A percentile compares a stretch with the other conserved stretches of the same genome.
phyloP scores from a whole-genome alignment of 1,284 basidiomycete genomes.

The Mycena citricolor region DNA sequence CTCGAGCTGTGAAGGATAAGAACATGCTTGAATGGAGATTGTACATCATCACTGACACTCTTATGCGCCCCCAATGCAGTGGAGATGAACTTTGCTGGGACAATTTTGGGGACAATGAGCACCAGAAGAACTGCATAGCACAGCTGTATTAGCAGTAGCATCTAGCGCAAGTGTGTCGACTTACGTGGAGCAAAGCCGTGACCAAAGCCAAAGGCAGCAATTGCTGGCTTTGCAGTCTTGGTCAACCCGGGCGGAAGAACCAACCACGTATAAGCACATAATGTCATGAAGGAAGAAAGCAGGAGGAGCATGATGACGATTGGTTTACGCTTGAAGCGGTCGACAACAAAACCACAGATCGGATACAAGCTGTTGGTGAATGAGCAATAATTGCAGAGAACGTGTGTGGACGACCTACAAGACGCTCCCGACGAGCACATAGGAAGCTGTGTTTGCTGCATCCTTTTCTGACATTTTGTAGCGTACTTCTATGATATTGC shows the following conservation, averaged over 20 bases:
- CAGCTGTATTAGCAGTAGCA: conserved; percentile 9
- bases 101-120: conserved; percentile 72
- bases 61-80: conserved; percentile 81
- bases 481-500: conserved; percentile 73
- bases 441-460: conserved; percentile 67
- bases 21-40: too few relatives aligned
- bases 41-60: conserved; percentile 48
- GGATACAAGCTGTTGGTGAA: conserved; percentile 9
- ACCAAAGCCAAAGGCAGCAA: conserved; percentile 64
- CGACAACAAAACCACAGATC: conserved; percentile 63
- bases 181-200: conserved; percentile 72
- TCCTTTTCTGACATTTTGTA: conserved; percentile 60
- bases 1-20: conserved; percentile 52
- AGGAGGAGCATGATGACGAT: conserved; percentile 60
- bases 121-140: conserved; percentile 60
- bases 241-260: conserved; percentile 58
- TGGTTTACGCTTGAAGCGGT: conserved; percentile 53
- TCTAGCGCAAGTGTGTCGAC: conserved; percentile 26
- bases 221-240: conserved; percentile 57
- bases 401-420: conserved; percentile 39
- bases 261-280: conserved; percentile 67
- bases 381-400: conserved; percentile 2
- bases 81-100: conserved; percentile 70
- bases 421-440: conserved; percentile 72
- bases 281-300: conserved; percentile 62